phyloP scores from a whole-genome alignment of 768 basidiomycete species.

The Pisolithus albus region DNA sequence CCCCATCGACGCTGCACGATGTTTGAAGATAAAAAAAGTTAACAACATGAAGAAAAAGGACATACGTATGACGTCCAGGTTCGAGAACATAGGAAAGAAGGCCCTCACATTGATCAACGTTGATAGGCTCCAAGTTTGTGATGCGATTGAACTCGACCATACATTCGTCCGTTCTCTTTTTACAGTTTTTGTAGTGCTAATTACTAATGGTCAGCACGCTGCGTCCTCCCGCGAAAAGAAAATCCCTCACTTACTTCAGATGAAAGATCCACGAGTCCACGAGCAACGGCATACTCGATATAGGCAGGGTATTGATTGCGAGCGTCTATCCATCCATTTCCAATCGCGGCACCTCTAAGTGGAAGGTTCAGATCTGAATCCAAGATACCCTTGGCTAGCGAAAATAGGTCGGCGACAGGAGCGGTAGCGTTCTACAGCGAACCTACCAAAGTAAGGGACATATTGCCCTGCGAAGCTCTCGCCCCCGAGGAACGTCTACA shows the following conservation, averaged over 20 bases:
- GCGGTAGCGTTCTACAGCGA: background rate
- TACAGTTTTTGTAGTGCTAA: slow-evolving; percentile 57
- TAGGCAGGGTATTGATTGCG: slow-evolving; percentile 85
- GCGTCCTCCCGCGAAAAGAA: background rate
- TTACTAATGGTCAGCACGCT: background rate
- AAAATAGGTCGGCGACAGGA: slow-evolving; percentile 1
- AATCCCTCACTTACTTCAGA: slow-evolving; percentile 45
- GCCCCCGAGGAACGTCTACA: slow-evolving; percentile 88
- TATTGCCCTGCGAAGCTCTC: slow-evolving; percentile 98
- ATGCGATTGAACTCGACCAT: slow-evolving; percentile 34
- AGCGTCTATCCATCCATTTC: slow-evolving; percentile 97
- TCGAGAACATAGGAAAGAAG: slow-evolving; percentile 44
- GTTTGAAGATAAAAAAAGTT: background rate
- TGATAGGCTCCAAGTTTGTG: slow-evolving; percentile 47
- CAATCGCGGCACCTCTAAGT: slow-evolving; percentile 80
- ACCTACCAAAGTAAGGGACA: slow-evolving; percentile 88
- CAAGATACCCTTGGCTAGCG: slow-evolving; percentile 70
- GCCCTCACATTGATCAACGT: slow-evolving; percentile 49
- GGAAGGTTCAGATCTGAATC: slow-evolving; percentile 51
- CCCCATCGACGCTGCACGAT: slow-evolving; percentile 51
- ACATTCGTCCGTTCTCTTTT: slow-evolving; percentile 56
- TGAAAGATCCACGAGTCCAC: slow-evolving; percentile 67
- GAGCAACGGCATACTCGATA: slow-evolving; percentile 76
- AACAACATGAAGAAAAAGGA: background rate
- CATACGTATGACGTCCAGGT: slow-evolving; percentile 19